Percentiles rank a stretch among this genome's conserved stretches.
Evolutionary conservation across 192 early-diverging fungal species (phyloP).

Genomic region (Rhizophagus clarus): DNA sequence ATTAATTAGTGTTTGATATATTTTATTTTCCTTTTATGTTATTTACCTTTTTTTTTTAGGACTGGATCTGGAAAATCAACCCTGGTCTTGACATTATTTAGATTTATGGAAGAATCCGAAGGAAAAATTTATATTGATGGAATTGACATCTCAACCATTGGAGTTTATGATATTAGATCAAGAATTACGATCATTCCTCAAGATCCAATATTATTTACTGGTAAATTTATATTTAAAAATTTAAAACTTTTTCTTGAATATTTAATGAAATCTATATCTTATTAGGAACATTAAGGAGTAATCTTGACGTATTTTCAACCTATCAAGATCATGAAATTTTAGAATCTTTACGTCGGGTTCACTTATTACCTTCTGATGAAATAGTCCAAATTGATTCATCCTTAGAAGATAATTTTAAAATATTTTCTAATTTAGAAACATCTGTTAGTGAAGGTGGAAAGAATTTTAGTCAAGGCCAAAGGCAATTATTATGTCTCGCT

Average conservation of each 20-base stretch:
- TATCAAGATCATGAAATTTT: constrained; percentile 66
- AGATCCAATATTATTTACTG: constrained; percentile 67
- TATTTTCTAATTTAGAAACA: constrained; percentile 53
- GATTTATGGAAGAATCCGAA: constrained; percentile 74
- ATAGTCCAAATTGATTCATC: constrained; percentile 27
- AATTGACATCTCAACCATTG: constrained; percentile 74
- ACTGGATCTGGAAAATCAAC: constrained; percentile 74
- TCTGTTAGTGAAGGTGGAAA: constrained; percentile 68
- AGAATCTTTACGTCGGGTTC: constrained; percentile 68
- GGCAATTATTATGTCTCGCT: constrained; percentile 83
- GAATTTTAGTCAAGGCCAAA: constrained; percentile 83
- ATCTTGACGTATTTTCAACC: constrained; percentile 79
- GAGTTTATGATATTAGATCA: constrained; percentile 73
- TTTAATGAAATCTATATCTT: neutral
- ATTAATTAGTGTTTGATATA: constrained; percentile 40
- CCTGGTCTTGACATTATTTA: constrained; percentile 73
- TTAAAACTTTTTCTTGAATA: neutral
- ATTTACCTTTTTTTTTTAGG: neutral
- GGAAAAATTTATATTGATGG: constrained; percentile 77
- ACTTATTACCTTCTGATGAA: constrained; percentile 47
- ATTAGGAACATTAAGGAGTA: constrained; percentile 66
- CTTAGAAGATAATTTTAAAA: constrained; percentile 38
- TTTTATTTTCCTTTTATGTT: neutral
- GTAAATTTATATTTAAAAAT: neutral
- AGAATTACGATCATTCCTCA: constrained; percentile 80